Evolutionary conservation across 306 rosid genomes (phyloP).

Genomic region (Cucumis melo): DNA sequence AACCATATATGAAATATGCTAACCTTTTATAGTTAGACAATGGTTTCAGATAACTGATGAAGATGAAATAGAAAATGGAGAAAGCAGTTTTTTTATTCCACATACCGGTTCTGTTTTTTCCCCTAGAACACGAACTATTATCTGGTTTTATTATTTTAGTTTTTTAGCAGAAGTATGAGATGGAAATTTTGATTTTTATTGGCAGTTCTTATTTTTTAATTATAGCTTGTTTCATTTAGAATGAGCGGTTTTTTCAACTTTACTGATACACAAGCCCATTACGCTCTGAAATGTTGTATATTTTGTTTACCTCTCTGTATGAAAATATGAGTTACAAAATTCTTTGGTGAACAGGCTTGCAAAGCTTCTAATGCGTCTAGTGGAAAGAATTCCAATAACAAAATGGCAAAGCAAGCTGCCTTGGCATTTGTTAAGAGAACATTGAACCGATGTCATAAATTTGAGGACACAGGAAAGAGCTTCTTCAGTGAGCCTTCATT

Average conservation of each 20-base stretch:
- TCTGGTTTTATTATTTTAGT: not conserved
- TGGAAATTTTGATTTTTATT: not conserved
- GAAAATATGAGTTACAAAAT: slow-evolving; percentile 16
- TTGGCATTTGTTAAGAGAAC: slow-evolving; percentile 68
- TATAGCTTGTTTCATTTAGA: not conserved
- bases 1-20: not conserved
- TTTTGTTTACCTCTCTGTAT: not conserved
- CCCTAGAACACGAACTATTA: not conserved
- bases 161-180: not conserved
- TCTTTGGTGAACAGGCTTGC: slow-evolving; percentile 44
- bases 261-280: not conserved
- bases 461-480: slow-evolving; percentile 83
- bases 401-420: slow-evolving; percentile 86
- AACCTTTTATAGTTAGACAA: not conserved
- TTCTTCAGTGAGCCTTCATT: slow-evolving; percentile 68
- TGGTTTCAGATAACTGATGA: not conserved
- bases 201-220: not conserved
- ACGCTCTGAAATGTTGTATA: slow-evolving; percentile 9
- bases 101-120: not conserved
- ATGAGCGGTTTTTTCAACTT: not conserved
- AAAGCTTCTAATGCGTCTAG: slow-evolving; percentile 66
- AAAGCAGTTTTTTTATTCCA: not conserved
- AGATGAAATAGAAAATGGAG: not conserved
- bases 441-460: slow-evolving; percentile 62
- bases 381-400: slow-evolving; percentile 76